phyloP scores from a whole-genome alignment of 306 rosid species.

The Fragaria iinumae region DNA sequence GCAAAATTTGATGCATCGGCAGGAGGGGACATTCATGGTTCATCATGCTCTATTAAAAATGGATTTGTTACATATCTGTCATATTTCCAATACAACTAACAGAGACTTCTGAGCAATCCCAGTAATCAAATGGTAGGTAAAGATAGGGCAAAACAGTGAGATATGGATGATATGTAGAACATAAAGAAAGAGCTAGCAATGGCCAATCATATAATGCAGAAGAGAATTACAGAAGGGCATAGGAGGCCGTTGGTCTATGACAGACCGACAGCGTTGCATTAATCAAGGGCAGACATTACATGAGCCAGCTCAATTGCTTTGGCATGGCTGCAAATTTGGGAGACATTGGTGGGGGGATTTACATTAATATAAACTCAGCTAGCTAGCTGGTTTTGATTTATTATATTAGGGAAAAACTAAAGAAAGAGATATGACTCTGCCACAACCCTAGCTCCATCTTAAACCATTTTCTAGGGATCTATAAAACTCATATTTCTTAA shows the following conservation, averaged over 20 bases:
- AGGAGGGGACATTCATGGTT: neutral
- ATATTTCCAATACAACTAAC: constrained; percentile 20
- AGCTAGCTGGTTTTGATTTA: neutral
- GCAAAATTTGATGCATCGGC: neutral
- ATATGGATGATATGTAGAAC: constrained; percentile 33
- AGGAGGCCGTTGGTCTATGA: constrained; percentile 33
- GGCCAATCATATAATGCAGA: constrained; percentile 24
- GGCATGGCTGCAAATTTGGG: constrained; percentile 60
- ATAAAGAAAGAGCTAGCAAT: constrained; percentile 19
- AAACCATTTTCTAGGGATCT: constrained; percentile 47
- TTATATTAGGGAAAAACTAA: constrained; percentile 6
- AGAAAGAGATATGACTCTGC: constrained; percentile 33
- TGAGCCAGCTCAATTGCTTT: constrained; percentile 89
- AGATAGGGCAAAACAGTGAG: constrained; percentile 32
- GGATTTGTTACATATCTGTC: constrained; percentile 18
- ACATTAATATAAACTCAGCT: neutral
- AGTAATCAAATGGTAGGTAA: constrained; percentile 23
- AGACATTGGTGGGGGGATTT: constrained; percentile 10
- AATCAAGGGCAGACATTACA: constrained; percentile 74
- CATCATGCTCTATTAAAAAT: constrained; percentile 12
- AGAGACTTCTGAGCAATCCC: constrained; percentile 15
- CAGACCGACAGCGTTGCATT: constrained; percentile 55
- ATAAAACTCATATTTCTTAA: constrained; percentile 8
- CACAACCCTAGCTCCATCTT: constrained; percentile 28
- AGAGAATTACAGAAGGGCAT: constrained; percentile 24